A percentile compares a stretch with the other conserved stretches of the same genome.
These are phyloP conservation scores for Datura wrightii DNA, from an alignment of 257 asterid genomes.

Conservation along the genomic window DNA sequence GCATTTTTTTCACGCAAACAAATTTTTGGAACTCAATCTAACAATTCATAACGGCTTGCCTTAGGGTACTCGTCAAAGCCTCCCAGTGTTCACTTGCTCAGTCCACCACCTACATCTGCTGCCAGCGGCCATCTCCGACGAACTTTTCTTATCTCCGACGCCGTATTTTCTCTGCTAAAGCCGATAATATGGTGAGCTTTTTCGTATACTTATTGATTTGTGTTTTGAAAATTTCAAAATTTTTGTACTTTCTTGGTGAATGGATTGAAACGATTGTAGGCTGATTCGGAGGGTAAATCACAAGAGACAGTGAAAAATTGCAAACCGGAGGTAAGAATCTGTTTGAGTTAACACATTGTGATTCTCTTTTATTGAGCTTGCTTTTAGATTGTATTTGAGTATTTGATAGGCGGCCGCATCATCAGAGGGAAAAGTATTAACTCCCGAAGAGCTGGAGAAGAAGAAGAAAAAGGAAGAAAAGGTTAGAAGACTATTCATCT, in stretches of 20 bases:
- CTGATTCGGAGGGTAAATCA: not conserved
- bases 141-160: not conserved
- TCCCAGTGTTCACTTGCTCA: not conserved
- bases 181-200: constrained; percentile 14
- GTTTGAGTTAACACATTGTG: not conserved
- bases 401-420: constrained; percentile 30
- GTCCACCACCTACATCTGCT: not conserved
- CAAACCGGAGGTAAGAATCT: not conserved
- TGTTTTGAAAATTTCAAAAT: not conserved
- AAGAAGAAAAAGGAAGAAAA: constrained; percentile 96
- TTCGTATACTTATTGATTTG: not conserved
- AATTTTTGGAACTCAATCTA: not conserved
- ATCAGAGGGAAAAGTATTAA: constrained; percentile 56
- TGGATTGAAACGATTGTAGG: not conserved
- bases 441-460: constrained; percentile 80
- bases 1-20: not conserved
- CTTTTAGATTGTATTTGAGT: not conserved
- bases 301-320: not conserved
- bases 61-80: constrained; percentile 26
- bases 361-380: not conserved
- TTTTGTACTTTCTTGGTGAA: not conserved
- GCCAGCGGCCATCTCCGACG: not conserved
- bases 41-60: constrained; percentile 27
- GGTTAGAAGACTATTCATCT: constrained; percentile 46
- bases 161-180: not conserved